phyloP scores from a whole-genome alignment of 1,284 basidiomycete species.

The Moniliophthora roreri region DNA sequence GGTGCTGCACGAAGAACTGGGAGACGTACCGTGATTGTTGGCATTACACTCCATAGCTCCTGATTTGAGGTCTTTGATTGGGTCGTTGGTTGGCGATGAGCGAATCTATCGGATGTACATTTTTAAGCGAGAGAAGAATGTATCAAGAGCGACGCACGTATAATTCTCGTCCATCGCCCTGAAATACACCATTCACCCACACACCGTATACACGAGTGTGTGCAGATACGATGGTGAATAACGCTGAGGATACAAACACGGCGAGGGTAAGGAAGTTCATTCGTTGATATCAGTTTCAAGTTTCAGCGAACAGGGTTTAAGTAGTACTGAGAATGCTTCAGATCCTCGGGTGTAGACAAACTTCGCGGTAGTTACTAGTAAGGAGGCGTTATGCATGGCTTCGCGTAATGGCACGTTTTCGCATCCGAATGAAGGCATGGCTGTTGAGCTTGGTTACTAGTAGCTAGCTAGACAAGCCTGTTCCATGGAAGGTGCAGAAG shows the following conservation, averaged over 20 bases:
- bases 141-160: conserved; percentile 19
- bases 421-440: too few species aligned
- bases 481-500: too few species aligned
- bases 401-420: too few species aligned
- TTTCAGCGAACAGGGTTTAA: too few species aligned
- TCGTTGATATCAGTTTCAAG: too few species aligned
- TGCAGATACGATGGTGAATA: conserved; percentile 21
- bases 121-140: not conserved
- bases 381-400: too few species aligned
- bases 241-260: conserved; percentile 20
- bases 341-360: too few species aligned
- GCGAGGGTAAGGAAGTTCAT: conserved; percentile 7
- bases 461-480: too few species aligned
- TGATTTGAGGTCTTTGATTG: conserved; percentile 29
- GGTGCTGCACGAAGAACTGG: not conserved
- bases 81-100: conserved; percentile 30
- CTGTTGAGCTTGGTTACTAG: too few species aligned
- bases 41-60: conserved; percentile 30
- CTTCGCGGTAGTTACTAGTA: too few species aligned
- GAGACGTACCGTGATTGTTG: conserved; percentile 23
- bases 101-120: conserved; percentile 21
- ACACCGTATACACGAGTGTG: conserved; percentile 31
- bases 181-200: conserved; percentile 32
- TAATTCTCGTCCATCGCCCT: conserved; percentile 29
- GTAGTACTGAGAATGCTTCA: too few species aligned